Evolutionary conservation across 495 filamentous ascomycete species (phyloP), one percentile per base, ranked within the genome.

Genomic region (Xylaria sp.): DNA sequence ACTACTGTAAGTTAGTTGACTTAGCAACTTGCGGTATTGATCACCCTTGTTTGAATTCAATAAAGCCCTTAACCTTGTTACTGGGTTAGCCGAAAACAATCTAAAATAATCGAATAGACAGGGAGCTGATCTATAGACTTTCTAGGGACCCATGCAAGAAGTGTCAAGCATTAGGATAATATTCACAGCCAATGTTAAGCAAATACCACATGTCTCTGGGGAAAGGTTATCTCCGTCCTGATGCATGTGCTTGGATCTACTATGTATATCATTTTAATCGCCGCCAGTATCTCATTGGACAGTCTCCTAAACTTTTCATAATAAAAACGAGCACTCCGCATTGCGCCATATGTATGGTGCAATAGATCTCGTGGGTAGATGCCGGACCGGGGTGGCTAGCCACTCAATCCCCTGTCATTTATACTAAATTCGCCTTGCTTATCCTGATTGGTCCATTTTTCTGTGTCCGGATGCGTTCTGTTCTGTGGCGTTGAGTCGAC

Each of bases 401-500:
- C 61, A 17, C n/a, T 4, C 37, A 9, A 19, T 14, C 7, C 61
- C 61, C 61, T 46, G 61, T 48, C 61, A 31, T 21, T 33, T 8
- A 33, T 2, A n/a, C n/a, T n/a, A n/a, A n/a, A 37, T 37, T 52
- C 29, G 11, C 6, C 33, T 33, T 50, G 15, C 41, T 63, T 21
- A 3, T 52, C 37, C 62, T 31, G n/a, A 35, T 37, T 52, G 62
- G 31, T 1, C 62, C 44, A 35, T 21, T n/a, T 40, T 7, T 9
- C 12, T 2, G 24, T 24, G 9, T 6, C 9, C 0, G 7, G 1
- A 35, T 40, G 0, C 11, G 62, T 37, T 52, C 44, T 19, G 29
- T 21, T 66, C 24, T 48, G 31, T 40, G 62, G 44, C 62, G 43
- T 66, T 52, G 8, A 12, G 19, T 37, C 17, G 35, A 33, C 62